These are phyloP conservation scores for Ajuga chamaepitys DNA, from an alignment of 257 asterid genomes.

Conservation along the genomic window DNA sequence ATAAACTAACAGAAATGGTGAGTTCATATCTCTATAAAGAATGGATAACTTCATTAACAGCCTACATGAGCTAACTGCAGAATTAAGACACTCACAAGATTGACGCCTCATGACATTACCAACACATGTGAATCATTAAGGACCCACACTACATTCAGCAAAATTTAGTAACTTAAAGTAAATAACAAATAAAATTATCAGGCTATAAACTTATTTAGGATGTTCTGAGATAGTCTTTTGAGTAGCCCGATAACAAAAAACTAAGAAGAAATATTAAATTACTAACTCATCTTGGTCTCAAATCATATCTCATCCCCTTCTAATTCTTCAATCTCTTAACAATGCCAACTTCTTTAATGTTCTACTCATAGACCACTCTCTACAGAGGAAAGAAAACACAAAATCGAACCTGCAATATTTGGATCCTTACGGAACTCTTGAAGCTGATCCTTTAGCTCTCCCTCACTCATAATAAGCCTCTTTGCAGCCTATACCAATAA, in stretches of 20 bases:
- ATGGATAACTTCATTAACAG: not conserved
- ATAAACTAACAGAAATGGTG: not conserved
- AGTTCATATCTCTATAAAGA: not conserved
- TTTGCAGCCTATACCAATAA: conserved; percentile 66
- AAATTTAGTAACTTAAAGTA: not conserved
- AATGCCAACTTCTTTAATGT: not conserved
- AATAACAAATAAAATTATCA: not conserved
- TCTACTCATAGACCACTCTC: not conserved
- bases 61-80: not conserved
- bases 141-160: not conserved
- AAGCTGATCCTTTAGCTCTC: conserved; percentile 64
- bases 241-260: not conserved
- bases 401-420: conserved; percentile 49
- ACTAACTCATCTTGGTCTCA: not conserved
- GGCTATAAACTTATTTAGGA: not conserved
- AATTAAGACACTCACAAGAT: not conserved
- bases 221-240: not conserved
- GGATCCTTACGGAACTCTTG: conserved; percentile 62
- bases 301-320: not conserved
- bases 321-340: not conserved
- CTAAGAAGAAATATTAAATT: not conserved
- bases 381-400: conserved; percentile 9
- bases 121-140: not conserved
- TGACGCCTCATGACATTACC: not conserved
- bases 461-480: conserved; percentile 69